Base-by-base conservation (phyloP, 2,329 filamentous ascomycete species). In the Penicillium rolfsii region DNA sequence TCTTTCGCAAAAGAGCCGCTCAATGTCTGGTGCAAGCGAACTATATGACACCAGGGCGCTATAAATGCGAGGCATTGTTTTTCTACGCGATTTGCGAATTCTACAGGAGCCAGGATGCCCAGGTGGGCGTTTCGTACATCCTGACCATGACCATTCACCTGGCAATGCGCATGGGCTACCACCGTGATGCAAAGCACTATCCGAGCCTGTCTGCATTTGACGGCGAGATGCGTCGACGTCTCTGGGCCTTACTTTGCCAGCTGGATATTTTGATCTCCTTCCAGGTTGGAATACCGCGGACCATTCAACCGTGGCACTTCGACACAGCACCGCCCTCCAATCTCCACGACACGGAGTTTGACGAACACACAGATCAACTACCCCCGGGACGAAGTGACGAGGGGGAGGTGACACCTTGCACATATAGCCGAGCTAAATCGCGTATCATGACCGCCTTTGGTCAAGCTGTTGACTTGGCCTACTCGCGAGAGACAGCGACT, bases 281-380 rank as follows among this genome's bases (percentile, higher is more conserved):
- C 67, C 86, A 89, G 67, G 80, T 89, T 61, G 88, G 88, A 1
- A 75, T 90, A 14, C 88, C 88, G 6, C 82, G 83, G 62, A 85
- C 87, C 77, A 80, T 88, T 46, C 80, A 84, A 58, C 80, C 82
- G 28, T 84, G 87, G 64, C 84, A 88, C 55, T 84, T 81, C 46
- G 88, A 90, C 68, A 86, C 85, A 0, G 71, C 76, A 8, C 70
- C 82, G n/a, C 87, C 87, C 5, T 77, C 80, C 11, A 89, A 90
- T 70, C 69, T 89, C 16, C 73, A 81, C 26, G 87, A 90, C 70
- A 80, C 83, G 1, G 87, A 90, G 66, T 87, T 89, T 62, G 76
- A 80, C 61, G 80, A 85, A 66, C 71, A 81, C 48, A 80, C 78
- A 4, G 64, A 68, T 4, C 76, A 79, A 36, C 73, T 90, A 24